These are phyloP conservation scores for Cercospora brassicicola DNA, from an alignment of 2,329 filamentous ascomycete genomes.

Conservation along the genomic window DNA sequence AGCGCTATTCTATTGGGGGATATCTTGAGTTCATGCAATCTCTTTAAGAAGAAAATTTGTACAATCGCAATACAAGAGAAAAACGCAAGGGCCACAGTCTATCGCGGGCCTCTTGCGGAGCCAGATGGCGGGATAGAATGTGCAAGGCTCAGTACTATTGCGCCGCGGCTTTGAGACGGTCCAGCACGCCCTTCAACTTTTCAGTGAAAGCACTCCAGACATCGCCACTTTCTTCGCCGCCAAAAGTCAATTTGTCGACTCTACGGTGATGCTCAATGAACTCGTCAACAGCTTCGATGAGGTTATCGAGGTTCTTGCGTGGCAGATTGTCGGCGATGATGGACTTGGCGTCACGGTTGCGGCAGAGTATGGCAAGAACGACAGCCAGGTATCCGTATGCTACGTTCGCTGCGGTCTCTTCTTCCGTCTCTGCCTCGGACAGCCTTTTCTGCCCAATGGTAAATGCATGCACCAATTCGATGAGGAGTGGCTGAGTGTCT, in stretches of 20 bases:
- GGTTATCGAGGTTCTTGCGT: conserved; percentile 48
- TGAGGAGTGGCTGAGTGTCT: conserved; percentile 23
- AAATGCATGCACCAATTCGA: conserved; percentile 34
- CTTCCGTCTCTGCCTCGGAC: conserved; percentile 64
- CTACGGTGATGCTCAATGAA: conserved; percentile 62
- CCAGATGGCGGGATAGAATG: background rate
- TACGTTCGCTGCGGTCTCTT: conserved; percentile 74
- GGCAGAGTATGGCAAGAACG: conserved; percentile 75
- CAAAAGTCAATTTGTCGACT: conserved; percentile 55
- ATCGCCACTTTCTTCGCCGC: conserved; percentile 51
- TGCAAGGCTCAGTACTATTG: background rate
- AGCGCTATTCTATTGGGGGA: background rate
- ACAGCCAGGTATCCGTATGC: conserved; percentile 84
- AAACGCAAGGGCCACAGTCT: background rate
- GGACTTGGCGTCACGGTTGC: conserved; percentile 51
- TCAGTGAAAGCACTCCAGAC: conserved; percentile 53
- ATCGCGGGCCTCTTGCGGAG: background rate
- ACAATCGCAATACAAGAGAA: background rate
- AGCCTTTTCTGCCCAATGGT: conserved; percentile 32
- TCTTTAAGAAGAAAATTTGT: background rate
- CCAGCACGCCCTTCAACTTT: conserved; percentile 56
- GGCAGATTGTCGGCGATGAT: conserved; percentile 43
- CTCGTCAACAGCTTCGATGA: conserved; percentile 61
- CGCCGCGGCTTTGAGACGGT: conserved; percentile 32
- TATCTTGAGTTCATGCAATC: conserved; percentile 5